phyloP scores from a whole-genome alignment of 2,329 filamentous ascomycete species.

The Fusarium armeniacum region DNA sequence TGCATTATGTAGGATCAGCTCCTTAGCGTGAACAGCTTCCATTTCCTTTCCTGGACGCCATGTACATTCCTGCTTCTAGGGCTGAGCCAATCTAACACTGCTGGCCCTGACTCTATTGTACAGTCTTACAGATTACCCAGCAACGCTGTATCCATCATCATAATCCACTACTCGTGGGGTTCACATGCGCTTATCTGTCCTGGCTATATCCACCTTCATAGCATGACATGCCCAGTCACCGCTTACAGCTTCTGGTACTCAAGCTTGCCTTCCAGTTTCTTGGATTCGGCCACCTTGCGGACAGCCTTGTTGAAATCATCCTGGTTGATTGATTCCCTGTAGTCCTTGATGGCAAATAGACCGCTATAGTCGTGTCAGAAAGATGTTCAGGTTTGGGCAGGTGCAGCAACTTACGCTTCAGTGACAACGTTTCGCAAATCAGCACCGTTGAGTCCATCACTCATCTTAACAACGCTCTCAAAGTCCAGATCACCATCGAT shows the following conservation, averaged over 20 bases:
- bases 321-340: conserved; percentile 94
- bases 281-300: conserved; percentile 94
- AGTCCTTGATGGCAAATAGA: conserved; percentile 98
- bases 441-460: conserved; percentile 95
- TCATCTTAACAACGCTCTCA: conserved; percentile 99
- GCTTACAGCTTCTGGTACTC: conserved; percentile 93
- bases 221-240: conserved; percentile 17
- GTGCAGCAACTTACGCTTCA: conserved; percentile 84
- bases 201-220: conserved; percentile 31
- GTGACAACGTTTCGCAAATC: conserved; percentile 98
- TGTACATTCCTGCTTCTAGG: conserved; percentile 48
- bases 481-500: conserved; percentile 97
- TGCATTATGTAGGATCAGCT: conserved; percentile 4
- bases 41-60: conserved; percentile 44
- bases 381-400: not conserved
- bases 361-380: conserved; percentile 69
- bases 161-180: conserved; percentile 28
- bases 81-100: conserved; percentile 43
- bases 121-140: conserved; percentile 49
- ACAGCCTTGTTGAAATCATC: conserved; percentile 99
- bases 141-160: conserved; percentile 36
- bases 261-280: conserved; percentile 98
- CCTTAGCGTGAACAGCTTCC: conserved; percentile 19
- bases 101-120: conserved; percentile 49
- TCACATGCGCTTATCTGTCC: conserved; percentile 29